These are phyloP conservation scores for Xylaria acuta DNA, from an alignment of 495 filamentous ascomycete species.

Conservation along the genomic window DNA sequence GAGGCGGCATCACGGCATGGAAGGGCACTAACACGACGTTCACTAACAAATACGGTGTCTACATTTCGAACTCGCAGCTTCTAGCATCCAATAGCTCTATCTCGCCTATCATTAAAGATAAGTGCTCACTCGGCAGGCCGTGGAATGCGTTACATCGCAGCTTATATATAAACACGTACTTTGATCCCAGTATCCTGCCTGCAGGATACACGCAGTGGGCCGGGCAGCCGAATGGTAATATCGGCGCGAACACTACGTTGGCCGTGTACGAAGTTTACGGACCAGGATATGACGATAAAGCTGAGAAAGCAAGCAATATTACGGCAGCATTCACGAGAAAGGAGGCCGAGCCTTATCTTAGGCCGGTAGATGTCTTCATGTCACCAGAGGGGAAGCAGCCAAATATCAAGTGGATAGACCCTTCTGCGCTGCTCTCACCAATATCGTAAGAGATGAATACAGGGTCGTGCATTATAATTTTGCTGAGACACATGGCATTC, in stretches of 20 bases:
- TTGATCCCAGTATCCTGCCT: conserved; percentile 58
- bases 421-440: conserved; percentile 25
- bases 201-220: conserved; percentile 64
- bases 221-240: conserved; percentile 14
- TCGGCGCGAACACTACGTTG: conserved; percentile 41
- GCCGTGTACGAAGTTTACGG: conserved; percentile 62
- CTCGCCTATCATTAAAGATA: conserved; percentile 49
- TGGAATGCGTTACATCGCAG: conserved; percentile 63
- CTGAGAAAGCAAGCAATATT: conserved; percentile 48
- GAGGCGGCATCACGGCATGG: conserved; percentile 70
- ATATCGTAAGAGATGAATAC: background rate
- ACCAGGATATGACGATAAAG: conserved; percentile 61
- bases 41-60: conserved; percentile 67
- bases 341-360: conserved; percentile 51
- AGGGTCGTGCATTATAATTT: background rate
- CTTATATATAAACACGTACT: conserved; percentile 59
- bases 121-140: conserved; percentile 64
- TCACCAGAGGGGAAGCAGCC: conserved; percentile 53
- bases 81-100: conserved; percentile 59
- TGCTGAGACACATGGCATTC: background rate
- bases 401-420: conserved; percentile 63
- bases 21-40: conserved; percentile 70
- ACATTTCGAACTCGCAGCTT: conserved; percentile 57
- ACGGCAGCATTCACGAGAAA: conserved; percentile 49
- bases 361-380: conserved; percentile 62